phyloP scores from a whole-genome alignment of 2,329 filamentous ascomycete genomes.

The Hirsutella thompsonii region DNA sequence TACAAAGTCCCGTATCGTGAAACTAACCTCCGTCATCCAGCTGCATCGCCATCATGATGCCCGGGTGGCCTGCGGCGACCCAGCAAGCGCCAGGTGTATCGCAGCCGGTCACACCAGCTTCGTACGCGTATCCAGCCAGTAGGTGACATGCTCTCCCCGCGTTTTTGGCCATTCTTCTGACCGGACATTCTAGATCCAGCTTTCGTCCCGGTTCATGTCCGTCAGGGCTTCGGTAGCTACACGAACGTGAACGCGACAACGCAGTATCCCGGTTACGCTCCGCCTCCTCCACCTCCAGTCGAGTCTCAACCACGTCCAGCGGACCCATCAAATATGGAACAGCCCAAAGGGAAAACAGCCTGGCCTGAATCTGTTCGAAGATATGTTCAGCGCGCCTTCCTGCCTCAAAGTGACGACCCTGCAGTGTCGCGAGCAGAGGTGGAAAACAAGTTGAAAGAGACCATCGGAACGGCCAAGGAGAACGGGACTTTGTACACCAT shows the following conservation, averaged over 20 bases:
- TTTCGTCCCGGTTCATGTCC: slow-evolving; percentile 49
- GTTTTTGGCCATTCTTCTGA: slow-evolving; percentile 11
- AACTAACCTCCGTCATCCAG: slow-evolving; percentile 4
- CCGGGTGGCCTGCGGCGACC: slow-evolving; percentile 21
- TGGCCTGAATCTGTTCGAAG: slow-evolving; percentile 74
- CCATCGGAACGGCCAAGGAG: slow-evolving; percentile 74
- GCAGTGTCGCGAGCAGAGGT: slow-evolving; percentile 56
- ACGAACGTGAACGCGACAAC: slow-evolving; percentile 19
- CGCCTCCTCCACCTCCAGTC: slow-evolving; percentile 12
- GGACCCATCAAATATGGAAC: slow-evolving; percentile 16
- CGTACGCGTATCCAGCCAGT: slow-evolving; percentile 27
- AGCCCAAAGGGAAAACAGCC: slow-evolving; percentile 49
- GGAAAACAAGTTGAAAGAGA: slow-evolving; percentile 71
- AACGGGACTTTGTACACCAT: slow-evolving; percentile 55
- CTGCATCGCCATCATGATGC: slow-evolving; percentile 17
- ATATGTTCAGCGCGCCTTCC: slow-evolving; percentile 85
- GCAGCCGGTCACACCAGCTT: slow-evolving; percentile 18
- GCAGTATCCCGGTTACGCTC: slow-evolving; percentile 17
- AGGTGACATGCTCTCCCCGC: slow-evolving; percentile 8
- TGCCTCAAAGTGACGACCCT: slow-evolving; percentile 53
- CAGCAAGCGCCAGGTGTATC: slow-evolving; percentile 28
- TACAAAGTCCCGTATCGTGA: slow-evolving; percentile 4
- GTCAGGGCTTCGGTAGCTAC: slow-evolving; percentile 42
- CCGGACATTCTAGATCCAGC: slow-evolving; percentile 30
- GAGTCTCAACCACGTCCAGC: slow-evolving; percentile 16